Conservation (phyloP, 331 rosid species). For the Erythrophleum ivorense region DNA sequence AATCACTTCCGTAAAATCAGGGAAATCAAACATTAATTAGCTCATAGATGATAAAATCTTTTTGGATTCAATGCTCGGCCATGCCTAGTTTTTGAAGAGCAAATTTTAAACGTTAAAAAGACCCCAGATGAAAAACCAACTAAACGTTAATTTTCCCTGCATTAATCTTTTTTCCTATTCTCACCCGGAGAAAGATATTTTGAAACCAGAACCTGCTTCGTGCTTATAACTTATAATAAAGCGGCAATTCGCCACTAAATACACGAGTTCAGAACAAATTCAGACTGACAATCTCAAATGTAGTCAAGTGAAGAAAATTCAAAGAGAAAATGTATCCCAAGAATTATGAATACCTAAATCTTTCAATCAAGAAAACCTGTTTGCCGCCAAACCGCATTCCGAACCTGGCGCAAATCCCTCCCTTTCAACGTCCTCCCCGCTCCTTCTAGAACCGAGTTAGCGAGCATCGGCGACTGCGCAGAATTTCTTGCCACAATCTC, state of each 20-base stretch:
- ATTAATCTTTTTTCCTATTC: background rate
- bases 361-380: constrained; percentile 82
- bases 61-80: background rate
- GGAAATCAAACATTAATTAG: constrained; percentile 26
- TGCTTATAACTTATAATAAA: constrained; percentile 3
- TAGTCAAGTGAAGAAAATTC: constrained; percentile 30
- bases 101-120: background rate
- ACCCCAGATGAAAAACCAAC: background rate
- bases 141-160: background rate
- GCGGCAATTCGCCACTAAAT: constrained; percentile 5
- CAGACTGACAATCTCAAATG: background rate
- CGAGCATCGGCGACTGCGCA: constrained; percentile 37
- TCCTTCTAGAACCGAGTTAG: constrained; percentile 84
- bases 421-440: constrained; percentile 85
- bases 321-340: background rate
- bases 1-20: background rate
- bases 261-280: constrained; percentile 31
- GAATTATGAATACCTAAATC: constrained; percentile 30
- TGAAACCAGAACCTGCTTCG: background rate
- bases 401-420: constrained; percentile 80
- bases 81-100: background rate
- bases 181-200: background rate
- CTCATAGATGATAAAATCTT: background rate
- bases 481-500: constrained; percentile 63
- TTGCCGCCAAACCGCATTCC: constrained; percentile 82